These are phyloP conservation scores for Penicillium subrubescens DNA, from an alignment of 495 filamentous ascomycete species.

Conservation along the genomic window DNA sequence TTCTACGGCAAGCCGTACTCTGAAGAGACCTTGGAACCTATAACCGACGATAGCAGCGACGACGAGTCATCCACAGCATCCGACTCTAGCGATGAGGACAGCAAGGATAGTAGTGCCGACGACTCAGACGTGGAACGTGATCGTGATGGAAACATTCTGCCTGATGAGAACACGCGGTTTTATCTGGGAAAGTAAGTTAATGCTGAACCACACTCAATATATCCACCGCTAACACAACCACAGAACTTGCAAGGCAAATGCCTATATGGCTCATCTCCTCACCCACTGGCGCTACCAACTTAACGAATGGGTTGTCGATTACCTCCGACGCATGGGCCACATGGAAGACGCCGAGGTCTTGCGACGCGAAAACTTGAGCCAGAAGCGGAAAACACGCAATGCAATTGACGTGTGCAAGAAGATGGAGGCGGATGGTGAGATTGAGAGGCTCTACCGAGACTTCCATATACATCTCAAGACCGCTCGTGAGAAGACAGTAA, in stretches of 20 bases:
- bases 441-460: constrained; percentile 58
- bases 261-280: constrained; percentile 67
- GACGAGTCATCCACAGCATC: constrained; percentile 21
- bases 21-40: constrained; percentile 65
- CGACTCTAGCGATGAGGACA: constrained; percentile 27
- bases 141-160: constrained; percentile 37
- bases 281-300: constrained; percentile 77
- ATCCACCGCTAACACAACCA: not conserved
- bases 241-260: constrained; percentile 67
- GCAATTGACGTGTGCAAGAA: constrained; percentile 58
- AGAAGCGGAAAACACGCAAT: constrained; percentile 52
- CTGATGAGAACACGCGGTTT: constrained; percentile 39
- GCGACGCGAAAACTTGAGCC: constrained; percentile 53
- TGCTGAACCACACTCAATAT: not conserved
- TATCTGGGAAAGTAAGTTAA: constrained; percentile 46
- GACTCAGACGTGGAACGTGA: constrained; percentile 22
- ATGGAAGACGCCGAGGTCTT: constrained; percentile 54
- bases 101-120: constrained; percentile 29
- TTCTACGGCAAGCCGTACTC: constrained; percentile 73
- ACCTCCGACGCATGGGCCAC: constrained; percentile 58
- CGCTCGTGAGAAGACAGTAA: constrained; percentile 19
- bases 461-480: constrained; percentile 60
- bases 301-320: constrained; percentile 67
- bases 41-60: constrained; percentile 46
- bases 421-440: constrained; percentile 58